Conservation (phyloP, 306 rosid species). For the Sicyos edulis region DNA sequence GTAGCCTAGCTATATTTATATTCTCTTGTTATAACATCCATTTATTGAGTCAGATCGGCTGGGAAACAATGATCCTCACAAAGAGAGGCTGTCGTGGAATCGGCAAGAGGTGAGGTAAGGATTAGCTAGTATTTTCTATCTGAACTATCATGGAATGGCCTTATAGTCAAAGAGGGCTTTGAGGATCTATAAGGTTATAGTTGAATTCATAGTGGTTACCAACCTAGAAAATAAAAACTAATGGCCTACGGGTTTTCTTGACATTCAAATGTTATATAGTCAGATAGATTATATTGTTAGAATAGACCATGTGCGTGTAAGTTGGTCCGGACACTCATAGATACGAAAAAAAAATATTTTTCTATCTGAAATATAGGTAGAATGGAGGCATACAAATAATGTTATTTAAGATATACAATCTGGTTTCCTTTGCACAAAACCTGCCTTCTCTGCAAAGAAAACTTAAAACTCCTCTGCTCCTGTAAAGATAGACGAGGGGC, state of each 20-base stretch:
- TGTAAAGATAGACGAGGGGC: neutral
- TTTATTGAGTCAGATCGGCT: neutral
- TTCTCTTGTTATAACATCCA: neutral
- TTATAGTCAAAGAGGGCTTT: too few relatives aligned
- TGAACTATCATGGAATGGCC: neutral
- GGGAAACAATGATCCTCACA: neutral
- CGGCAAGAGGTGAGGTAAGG: neutral
- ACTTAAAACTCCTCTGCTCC: neutral
- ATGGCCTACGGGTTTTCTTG: too few relatives aligned
- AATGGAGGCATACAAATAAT: neutral
- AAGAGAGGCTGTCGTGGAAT: neutral
- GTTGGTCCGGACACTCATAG: too few relatives aligned
- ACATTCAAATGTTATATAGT: too few relatives aligned
- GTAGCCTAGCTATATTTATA: neutral
- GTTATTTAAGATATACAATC: neutral
- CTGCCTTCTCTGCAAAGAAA: conserved; percentile 18
- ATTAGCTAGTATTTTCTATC: neutral
- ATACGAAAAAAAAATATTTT: neutral
- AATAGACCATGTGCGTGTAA: too few relatives aligned
- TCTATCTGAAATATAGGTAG: neutral
- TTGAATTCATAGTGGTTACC: too few relatives aligned
- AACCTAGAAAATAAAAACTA: too few relatives aligned
- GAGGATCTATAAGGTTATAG: too few relatives aligned
- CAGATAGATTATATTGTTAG: too few relatives aligned
- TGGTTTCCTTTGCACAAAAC: conserved; percentile 9